Conservation (phyloP, 495 filamentous ascomycete species). For the Penicillium flavigenum region DNA sequence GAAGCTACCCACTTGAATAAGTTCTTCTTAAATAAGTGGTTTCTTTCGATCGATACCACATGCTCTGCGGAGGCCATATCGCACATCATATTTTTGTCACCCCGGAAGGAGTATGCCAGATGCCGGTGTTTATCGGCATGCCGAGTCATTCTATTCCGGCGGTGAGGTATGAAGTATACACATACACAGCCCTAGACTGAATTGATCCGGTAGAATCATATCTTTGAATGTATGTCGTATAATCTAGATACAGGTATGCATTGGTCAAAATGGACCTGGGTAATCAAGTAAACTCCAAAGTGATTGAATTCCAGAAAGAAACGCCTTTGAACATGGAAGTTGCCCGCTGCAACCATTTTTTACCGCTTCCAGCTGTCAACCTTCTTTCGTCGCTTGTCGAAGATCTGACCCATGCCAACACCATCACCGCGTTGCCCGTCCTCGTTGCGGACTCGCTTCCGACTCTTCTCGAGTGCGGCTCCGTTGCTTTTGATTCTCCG, state of each 20-base stretch:
- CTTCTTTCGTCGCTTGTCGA: constrained; percentile 72
- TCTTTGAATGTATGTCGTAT: constrained; percentile 1
- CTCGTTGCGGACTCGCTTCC: constrained; percentile 63
- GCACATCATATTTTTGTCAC: neutral
- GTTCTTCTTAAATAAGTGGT: neutral
- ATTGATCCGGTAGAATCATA: neutral
- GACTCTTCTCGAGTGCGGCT: constrained; percentile 70
- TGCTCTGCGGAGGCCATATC: neutral
- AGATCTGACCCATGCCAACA: constrained; percentile 62
- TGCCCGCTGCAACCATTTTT: constrained; percentile 1
- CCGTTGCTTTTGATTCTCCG: constrained; percentile 52
- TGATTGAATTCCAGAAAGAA: constrained; percentile 3
- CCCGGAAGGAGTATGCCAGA: neutral
- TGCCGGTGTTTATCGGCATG: neutral
- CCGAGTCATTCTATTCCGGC: neutral
- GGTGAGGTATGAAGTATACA: neutral
- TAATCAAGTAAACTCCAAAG: constrained; percentile 12
- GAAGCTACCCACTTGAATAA: neutral
- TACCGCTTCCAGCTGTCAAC: constrained; percentile 58
- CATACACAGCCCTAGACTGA: neutral
- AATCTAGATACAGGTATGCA: constrained; percentile 10
- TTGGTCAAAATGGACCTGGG: constrained; percentile 8
- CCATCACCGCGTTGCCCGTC: constrained; percentile 61
- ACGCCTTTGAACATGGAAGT: constrained; percentile 13
- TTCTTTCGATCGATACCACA: neutral